Percentiles rank a stretch among this genome's conserved stretches.
These are phyloP conservation scores for Amanita phalloides DNA, from an alignment of 768 basidiomycete genomes.

Conservation along the genomic window DNA sequence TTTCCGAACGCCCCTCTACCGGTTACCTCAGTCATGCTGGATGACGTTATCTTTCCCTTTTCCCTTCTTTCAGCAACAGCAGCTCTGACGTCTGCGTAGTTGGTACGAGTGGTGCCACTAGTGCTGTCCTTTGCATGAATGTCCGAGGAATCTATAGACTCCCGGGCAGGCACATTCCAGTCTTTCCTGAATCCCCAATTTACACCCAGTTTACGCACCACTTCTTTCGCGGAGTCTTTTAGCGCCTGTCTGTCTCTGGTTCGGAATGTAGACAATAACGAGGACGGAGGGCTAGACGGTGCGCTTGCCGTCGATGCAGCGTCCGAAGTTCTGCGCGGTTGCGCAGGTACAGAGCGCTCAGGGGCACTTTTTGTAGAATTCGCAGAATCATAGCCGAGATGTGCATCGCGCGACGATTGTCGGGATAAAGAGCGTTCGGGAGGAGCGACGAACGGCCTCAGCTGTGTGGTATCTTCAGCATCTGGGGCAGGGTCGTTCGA, in stretches of 20 bases:
- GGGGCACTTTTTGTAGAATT: not conserved
- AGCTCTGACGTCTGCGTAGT: constrained; percentile 66
- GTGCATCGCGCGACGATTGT: constrained; percentile 27
- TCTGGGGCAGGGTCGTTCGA: constrained; percentile 2
- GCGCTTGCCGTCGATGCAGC: constrained; percentile 16
- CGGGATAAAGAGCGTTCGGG: constrained; percentile 33
- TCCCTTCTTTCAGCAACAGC: constrained; percentile 62
- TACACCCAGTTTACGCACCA: constrained; percentile 87
- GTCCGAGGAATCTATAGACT: constrained; percentile 13
- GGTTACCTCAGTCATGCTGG: constrained; percentile 4
- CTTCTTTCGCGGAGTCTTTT: constrained; percentile 76
- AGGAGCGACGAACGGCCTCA: constrained; percentile 10
- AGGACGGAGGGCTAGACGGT: constrained; percentile 32
- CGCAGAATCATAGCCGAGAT: constrained; percentile 8
- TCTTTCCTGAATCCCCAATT: constrained; percentile 69
- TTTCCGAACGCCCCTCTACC: not conserved
- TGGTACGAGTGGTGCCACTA: constrained; percentile 37
- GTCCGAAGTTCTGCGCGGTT: constrained; percentile 26
- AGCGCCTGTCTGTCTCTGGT: constrained; percentile 84
- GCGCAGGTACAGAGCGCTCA: constrained; percentile 12
- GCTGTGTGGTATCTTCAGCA: not conserved
- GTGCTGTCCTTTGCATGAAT: constrained; percentile 13
- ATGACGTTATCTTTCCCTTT: constrained; percentile 21
- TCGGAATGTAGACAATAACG: constrained; percentile 69
- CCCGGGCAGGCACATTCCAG: constrained; percentile 13